A percentile compares a stretch with the other conserved stretches of the same genome.
phyloP scores from a whole-genome alignment of 257 asterid species.

The Nemophila menziesii region DNA sequence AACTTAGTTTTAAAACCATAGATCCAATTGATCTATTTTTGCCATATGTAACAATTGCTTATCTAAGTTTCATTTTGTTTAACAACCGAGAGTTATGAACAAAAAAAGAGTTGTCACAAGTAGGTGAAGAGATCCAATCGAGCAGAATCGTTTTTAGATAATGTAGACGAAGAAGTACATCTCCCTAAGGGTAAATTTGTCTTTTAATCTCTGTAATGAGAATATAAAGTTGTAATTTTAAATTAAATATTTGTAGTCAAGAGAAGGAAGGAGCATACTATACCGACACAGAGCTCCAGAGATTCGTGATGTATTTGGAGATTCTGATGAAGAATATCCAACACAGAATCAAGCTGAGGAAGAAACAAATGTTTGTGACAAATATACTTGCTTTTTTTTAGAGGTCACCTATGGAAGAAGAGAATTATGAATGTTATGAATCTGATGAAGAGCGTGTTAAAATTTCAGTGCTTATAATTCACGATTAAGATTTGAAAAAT shows the following conservation, averaged over 20 bases:
- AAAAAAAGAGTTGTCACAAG: slow-evolving; percentile 52
- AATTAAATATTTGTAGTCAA: too few relatives aligned
- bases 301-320: slow-evolving; percentile 87
- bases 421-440: slow-evolving; percentile 51
- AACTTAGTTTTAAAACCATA: too few relatives aligned
- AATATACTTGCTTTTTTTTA: slow-evolving; percentile 19
- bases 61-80: too few relatives aligned
- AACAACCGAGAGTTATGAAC: slow-evolving; percentile 74
- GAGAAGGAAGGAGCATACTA: slow-evolving; percentile 53
- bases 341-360: slow-evolving; percentile 43
- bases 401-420: slow-evolving; percentile 64
- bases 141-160: slow-evolving; percentile 57
- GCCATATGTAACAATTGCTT: too few relatives aligned
- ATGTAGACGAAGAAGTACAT: slow-evolving; percentile 76
- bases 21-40: too few relatives aligned
- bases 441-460: slow-evolving; percentile 84
- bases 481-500: too few relatives aligned
- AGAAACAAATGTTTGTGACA: slow-evolving; percentile 35
- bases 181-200: slow-evolving; percentile 31
- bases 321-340: slow-evolving; percentile 58
- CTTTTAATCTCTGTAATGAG: too few relatives aligned
- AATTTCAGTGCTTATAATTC: too few relatives aligned
- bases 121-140: slow-evolving; percentile 56
- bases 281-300: slow-evolving; percentile 64
- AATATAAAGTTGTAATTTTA: too few relatives aligned